phyloP scores from a whole-genome alignment of 2,329 filamentous ascomycete genomes.

The Penicillium sp. region DNA sequence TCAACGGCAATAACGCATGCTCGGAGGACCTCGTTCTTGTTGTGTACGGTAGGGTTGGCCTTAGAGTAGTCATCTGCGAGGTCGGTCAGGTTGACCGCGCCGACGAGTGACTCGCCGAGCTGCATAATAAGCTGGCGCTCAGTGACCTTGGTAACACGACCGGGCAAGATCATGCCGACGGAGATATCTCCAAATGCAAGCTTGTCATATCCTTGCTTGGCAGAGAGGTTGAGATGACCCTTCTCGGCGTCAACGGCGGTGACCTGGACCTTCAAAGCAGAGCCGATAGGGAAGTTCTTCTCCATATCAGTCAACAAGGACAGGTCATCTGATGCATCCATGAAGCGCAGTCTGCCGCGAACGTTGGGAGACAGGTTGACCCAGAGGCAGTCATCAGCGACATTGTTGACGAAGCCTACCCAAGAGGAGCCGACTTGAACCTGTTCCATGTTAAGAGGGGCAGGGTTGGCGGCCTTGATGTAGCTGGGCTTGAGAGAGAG shows the following conservation, averaged over 20 bases:
- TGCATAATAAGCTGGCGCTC: slow-evolving; percentile 79
- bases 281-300: slow-evolving; percentile 80
- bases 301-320: slow-evolving; percentile 66
- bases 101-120: slow-evolving; percentile 69
- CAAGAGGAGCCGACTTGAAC: slow-evolving; percentile 63
- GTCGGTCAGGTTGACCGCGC: slow-evolving; percentile 72
- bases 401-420: slow-evolving; percentile 84
- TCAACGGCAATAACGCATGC: slow-evolving; percentile 80
- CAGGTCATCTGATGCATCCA: slow-evolving; percentile 81
- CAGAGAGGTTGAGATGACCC: slow-evolving; percentile 74
- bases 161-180: slow-evolving; percentile 71
- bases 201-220: slow-evolving; percentile 54
- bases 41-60: slow-evolving; percentile 64
- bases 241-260: slow-evolving; percentile 63
- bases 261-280: slow-evolving; percentile 71
- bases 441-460: slow-evolving; percentile 61
- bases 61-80: slow-evolving; percentile 77
- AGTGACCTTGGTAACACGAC: slow-evolving; percentile 72
- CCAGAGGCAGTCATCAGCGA: slow-evolving; percentile 72
- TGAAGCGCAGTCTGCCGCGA: slow-evolving; percentile 68
- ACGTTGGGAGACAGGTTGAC: slow-evolving; percentile 82
- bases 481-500: slow-evolving; percentile 68
- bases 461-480: slow-evolving; percentile 46
- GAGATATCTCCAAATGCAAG: slow-evolving; percentile 64
- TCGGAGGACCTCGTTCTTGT: slow-evolving; percentile 76